Percentiles rank a stretch among this genome's conserved stretches.
phyloP scores from a whole-genome alignment of 2,329 filamentous ascomycete species.

The Beauveria brongniartii region DNA sequence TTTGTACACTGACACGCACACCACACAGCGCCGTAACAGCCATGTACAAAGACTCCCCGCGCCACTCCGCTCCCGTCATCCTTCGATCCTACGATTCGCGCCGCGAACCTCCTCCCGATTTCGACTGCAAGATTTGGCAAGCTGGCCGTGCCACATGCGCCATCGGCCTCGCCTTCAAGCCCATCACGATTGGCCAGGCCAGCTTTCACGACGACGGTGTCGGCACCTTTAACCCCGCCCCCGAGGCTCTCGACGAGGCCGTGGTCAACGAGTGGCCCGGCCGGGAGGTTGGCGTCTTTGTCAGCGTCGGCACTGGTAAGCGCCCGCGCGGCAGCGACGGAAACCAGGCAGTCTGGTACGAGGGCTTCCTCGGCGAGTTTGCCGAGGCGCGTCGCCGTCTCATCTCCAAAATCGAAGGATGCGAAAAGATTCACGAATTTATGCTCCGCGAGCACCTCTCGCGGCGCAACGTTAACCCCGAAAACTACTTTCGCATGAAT shows the following conservation, averaged over 20 bases:
- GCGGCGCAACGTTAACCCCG: conserved; percentile 70
- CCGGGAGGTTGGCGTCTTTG: conserved; percentile 81
- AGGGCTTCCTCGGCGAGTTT: conserved; percentile 86
- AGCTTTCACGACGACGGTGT: conserved; percentile 88
- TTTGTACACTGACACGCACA: neutral
- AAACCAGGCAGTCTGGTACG: conserved; percentile 79
- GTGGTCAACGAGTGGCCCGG: conserved; percentile 92
- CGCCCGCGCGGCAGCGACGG: conserved; percentile 58
- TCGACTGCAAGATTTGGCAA: conserved; percentile 94
- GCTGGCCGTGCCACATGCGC: conserved; percentile 90
- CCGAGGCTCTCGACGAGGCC: conserved; percentile 81
- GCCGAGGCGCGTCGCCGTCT: conserved; percentile 79
- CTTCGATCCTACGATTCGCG: conserved; percentile 93
- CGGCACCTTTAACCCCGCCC: conserved; percentile 86
- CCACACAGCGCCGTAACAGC: conserved; percentile 71
- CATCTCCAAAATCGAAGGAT: conserved; percentile 90
- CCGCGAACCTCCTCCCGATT: conserved; percentile 82
- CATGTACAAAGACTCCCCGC: conserved; percentile 74
- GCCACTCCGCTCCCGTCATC: conserved; percentile 59
- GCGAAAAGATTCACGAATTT: conserved; percentile 79
- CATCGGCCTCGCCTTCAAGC: conserved; percentile 89
- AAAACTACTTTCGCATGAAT: conserved; percentile 94
- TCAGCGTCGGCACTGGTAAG: conserved; percentile 92
- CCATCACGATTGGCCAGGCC: conserved; percentile 87
- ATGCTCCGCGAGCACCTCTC: conserved; percentile 75